Evolutionary conservation across 108 stramenopile species (phyloP), one percentile per base, ranked within the genome.

Genomic region (Nitzschia sp.): DNA sequence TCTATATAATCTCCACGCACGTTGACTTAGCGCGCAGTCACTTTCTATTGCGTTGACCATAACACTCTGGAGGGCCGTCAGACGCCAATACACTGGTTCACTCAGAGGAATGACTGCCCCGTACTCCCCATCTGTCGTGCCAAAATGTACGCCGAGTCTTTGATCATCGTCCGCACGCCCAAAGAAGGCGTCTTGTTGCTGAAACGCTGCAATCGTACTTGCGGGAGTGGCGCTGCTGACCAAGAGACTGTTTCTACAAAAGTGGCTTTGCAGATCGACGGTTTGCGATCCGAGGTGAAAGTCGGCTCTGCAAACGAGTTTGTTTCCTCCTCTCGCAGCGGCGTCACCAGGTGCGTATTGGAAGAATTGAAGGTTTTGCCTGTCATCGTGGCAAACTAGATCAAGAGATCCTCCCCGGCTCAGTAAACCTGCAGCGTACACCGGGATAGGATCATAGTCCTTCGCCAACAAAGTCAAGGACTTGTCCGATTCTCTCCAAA

Each of bases 261-360:
- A 88, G 48, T 91, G 88, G 58, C 69, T 85, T 60, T 67, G 70
- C n/a, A 95, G 68, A 47, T 85, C 62, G 0, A 78, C 82, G 27
- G 95, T 93, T 56, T 90, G 90, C 21, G 83, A 73, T 58, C 96
- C 93, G 23, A 96, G 55, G 72, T 96, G 93, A 76, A 87, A 92
- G 68, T 96, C 96, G 3, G 92, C 93, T 23, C 90, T 67, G 59
- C 90, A 87, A n/a, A 96, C 92, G 15, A 97, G 87, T 72, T 83
- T 91, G 67, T 94, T 94, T 1, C 97, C 96, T 25, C 97, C 96
- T 53, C 94, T 69, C 17, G 97, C 92, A 27, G 91, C 93, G 5
- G 85, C 74, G 36, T 94, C 95, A 13, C 87, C 84, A 9, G 95
- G 97, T 2, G 92, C 90, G 77, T 97, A 97, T 63, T 95, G 95